Base-by-base conservation (phyloP, 1,284 basidiomycete species). In the Dichomitus squalens region DNA sequence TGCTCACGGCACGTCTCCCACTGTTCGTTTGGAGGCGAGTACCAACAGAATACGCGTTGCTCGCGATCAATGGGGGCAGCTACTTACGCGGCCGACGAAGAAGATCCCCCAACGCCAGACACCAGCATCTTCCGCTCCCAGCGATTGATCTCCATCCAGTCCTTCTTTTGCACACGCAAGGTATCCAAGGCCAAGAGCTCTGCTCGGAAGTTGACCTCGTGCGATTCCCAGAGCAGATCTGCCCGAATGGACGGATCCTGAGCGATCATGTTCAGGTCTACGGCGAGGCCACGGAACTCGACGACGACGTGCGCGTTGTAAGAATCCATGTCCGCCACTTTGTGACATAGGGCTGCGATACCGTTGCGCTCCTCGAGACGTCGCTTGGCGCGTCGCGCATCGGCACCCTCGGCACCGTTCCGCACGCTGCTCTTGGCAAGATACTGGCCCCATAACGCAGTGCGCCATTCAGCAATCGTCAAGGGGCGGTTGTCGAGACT, bases 191-290 rank as follows among this genome's bases (percentile, higher is more conserved):
- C 31, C 1, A 55, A 18, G 6, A 55, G 9, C n/a, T 55, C 53
- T 3, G 48, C 48, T 4, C 53, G 23, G 40, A 55, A 55, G 7
- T 55, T 55, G 39, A 55, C 18, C 23, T 55, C 48, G 23, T 55
- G 53, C 7, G 47, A 27, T 31, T 55, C 53, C 53, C 53, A 55
- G 1, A 50, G 29, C 0, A 55, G 18, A 12, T 12, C 16, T 1
- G 14, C 6, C 2, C 52, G 25, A 6, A 55, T 7, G 16, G 12
- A 14, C 2, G 8, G 25, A 21, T 38, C 14, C 16, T 20, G 2
- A 25, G 41, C 34, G 4, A 47, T 23, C 8, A 6, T 12, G 4
- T 4, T 14, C 0, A 31, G 4, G 6, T 47, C 27, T 2, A 53
- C 33, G 3, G 3, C 6, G 16, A 25, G 9, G 1, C 16, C 53